Conservation (phyloP, 2,329 filamentous ascomycete genomes). For the Basipetospora chlamydospora region DNA sequence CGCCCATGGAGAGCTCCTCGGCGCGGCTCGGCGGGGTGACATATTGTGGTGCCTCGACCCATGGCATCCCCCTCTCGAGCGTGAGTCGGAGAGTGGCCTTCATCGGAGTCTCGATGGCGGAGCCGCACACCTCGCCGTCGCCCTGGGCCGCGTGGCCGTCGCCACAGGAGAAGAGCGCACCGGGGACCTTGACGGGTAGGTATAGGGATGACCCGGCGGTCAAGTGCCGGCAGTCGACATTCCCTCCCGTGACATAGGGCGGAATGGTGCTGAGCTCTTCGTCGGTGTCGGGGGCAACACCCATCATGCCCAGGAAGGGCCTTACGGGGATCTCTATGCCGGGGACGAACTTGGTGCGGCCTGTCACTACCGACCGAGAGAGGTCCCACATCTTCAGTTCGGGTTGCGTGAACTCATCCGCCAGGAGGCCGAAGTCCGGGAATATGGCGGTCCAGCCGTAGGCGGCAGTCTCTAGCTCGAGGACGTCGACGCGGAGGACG, state of each 20-base stretch:
- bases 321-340: slow-evolving; percentile 32
- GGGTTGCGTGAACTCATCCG: slow-evolving; percentile 29
- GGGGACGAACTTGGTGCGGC: slow-evolving; percentile 26
- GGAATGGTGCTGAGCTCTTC: slow-evolving; percentile 34
- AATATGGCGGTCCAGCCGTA: slow-evolving; percentile 41
- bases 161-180: slow-evolving; percentile 37
- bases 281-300: slow-evolving; percentile 28
- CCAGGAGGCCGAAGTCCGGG: slow-evolving; percentile 32
- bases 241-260: slow-evolving; percentile 36
- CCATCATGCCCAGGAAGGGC: slow-evolving; percentile 38
- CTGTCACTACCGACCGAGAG: slow-evolving; percentile 7
- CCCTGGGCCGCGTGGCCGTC: slow-evolving; percentile 40
- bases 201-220: slow-evolving; percentile 30
- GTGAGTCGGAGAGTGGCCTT: slow-evolving; percentile 32
- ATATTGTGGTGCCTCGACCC: slow-evolving; percentile 33
- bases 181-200: slow-evolving; percentile 31
- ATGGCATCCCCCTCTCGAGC: slow-evolving; percentile 28
- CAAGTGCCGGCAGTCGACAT: slow-evolving; percentile 37
- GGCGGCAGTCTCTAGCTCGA: slow-evolving; percentile 25
- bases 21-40: slow-evolving; percentile 17
- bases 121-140: slow-evolving; percentile 39
- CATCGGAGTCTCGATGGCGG: slow-evolving; percentile 40
- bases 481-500: slow-evolving; percentile 34
- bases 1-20: slow-evolving; percentile 13
- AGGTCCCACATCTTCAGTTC: slow-evolving; percentile 35